Evolutionary conservation across 139 green algal species (phyloP).

Genomic region (Microglena sp.): DNA sequence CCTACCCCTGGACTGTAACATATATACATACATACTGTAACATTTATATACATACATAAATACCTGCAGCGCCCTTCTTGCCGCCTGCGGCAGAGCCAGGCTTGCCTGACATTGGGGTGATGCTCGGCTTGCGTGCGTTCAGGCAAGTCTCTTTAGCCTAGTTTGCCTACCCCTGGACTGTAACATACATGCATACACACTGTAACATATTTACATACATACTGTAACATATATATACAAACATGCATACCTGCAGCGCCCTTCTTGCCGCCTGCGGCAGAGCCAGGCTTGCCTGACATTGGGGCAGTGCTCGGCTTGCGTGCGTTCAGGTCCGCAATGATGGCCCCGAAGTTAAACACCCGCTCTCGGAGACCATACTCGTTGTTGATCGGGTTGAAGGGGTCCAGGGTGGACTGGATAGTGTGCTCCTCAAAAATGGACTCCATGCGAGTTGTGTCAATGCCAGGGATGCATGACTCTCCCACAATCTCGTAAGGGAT

Average conservation of each 20-base stretch:
- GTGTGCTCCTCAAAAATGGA: conserved; percentile 79
- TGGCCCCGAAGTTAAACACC: conserved; percentile 66
- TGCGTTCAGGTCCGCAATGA: conserved; percentile 44
- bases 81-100: not conserved
- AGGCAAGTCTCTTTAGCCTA: not conserved
- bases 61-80: not conserved
- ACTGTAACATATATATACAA: too few relatives aligned
- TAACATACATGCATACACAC: too few relatives aligned
- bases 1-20: too few relatives aligned
- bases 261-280: conserved; percentile 45
- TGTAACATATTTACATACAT: too few relatives aligned
- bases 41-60: too few relatives aligned
- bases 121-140: not conserved
- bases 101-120: not conserved
- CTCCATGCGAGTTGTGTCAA: conserved; percentile 47
- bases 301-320: not conserved
- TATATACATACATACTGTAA: too few relatives aligned
- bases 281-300: conserved; percentile 56
- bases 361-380: conserved; percentile 49
- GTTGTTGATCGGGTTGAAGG: conserved; percentile 35
- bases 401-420: conserved; percentile 46
- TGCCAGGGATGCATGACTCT: conserved; percentile 67
- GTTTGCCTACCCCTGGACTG: too few relatives aligned
- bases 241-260: conserved; percentile 76
- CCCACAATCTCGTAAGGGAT: conserved; percentile 18